Percentiles rank a stretch among this genome's conserved stretches.
Evolutionary conservation across 148 eudicot genomes (phyloP).

Genomic region (Polygonum aviculare): DNA sequence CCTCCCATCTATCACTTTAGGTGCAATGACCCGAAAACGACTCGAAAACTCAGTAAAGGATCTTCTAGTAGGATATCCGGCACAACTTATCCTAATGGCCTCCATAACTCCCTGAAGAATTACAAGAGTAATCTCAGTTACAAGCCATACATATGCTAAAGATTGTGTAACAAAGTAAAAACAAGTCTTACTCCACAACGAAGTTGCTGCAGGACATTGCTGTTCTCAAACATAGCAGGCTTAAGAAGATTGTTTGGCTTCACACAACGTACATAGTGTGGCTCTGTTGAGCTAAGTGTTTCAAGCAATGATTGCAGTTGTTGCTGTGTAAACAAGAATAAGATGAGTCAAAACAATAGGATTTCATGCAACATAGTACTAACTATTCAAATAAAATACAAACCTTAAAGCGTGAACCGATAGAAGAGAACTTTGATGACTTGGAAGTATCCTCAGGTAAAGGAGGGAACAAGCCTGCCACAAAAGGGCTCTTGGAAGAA

Average conservation of each 20-base stretch:
- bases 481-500: slow-evolving; percentile 81
- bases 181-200: slow-evolving; percentile 66
- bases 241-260: slow-evolving; percentile 94
- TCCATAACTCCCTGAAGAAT: slow-evolving; percentile 89
- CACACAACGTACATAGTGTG: slow-evolving; percentile 90
- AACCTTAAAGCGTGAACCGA: slow-evolving; percentile 84
- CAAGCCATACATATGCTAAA: background rate
- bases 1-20: slow-evolving; percentile 65
- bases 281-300: slow-evolving; percentile 89
- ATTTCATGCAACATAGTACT: background rate
- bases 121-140: slow-evolving; percentile 5
- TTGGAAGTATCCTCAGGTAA: slow-evolving; percentile 77
- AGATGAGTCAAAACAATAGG: background rate
- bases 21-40: slow-evolving; percentile 75
- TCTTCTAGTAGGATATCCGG: slow-evolving; percentile 90
- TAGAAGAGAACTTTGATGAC: slow-evolving; percentile 88
- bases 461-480: slow-evolving; percentile 84
- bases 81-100: slow-evolving; percentile 97
- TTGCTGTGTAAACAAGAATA: slow-evolving; percentile 44
- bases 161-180: background rate
- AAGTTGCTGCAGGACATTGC: slow-evolving; percentile 81
- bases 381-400: slow-evolving; percentile 7
- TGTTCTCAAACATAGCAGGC: slow-evolving; percentile 86
- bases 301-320: slow-evolving; percentile 88
- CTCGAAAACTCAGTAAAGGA: slow-evolving; percentile 58